Evolutionary conservation across 1,139 yeast genomes (phyloP).

Genomic region (Trichomonascaceae sp.): DNA sequence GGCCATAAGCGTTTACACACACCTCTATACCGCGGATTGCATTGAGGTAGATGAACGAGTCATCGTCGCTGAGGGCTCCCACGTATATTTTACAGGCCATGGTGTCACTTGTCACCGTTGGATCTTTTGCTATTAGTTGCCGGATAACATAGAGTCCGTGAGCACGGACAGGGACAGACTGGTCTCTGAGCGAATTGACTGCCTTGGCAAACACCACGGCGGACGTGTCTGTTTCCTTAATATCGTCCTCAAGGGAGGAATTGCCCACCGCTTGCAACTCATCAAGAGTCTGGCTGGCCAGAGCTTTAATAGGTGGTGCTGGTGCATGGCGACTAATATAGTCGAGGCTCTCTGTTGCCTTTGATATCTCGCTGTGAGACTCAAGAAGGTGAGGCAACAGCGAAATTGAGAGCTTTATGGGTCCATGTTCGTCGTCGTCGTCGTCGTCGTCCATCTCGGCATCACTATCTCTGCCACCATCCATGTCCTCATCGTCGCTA

Average conservation of each 20-base stretch:
- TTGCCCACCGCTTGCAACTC: constrained; percentile 5
- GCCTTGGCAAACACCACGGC: constrained; percentile 34
- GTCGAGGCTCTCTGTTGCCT: neutral
- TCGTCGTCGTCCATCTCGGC: constrained; percentile 16
- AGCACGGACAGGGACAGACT: constrained; percentile 72
- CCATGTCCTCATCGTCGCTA: constrained; percentile 14
- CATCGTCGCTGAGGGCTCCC: constrained; percentile 57
- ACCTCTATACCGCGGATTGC: constrained; percentile 66
- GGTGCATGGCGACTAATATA: constrained; percentile 2
- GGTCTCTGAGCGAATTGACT: constrained; percentile 55
- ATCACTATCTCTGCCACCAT: constrained; percentile 17
- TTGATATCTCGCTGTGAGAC: no score
- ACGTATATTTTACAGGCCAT: constrained; percentile 46
- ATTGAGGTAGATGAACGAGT: constrained; percentile 76
- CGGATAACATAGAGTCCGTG: constrained; percentile 66
- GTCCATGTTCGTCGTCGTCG: constrained; percentile 18
- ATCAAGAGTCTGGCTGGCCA: constrained; percentile 9
- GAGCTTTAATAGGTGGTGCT: constrained; percentile 8
- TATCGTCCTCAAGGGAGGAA: constrained; percentile 1
- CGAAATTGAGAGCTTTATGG: constrained; percentile 19
- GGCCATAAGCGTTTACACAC: constrained; percentile 36
- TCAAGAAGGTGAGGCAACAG: constrained; percentile 13
- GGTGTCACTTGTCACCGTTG: constrained; percentile 38
- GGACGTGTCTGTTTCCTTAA: constrained; percentile 6
- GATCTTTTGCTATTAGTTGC: constrained; percentile 40